A percentile compares a stretch with the other conserved stretches of the same genome.
Evolutionary conservation across 495 filamentous ascomycete species (phyloP).

Genomic region (Xylaria cubensis): DNA sequence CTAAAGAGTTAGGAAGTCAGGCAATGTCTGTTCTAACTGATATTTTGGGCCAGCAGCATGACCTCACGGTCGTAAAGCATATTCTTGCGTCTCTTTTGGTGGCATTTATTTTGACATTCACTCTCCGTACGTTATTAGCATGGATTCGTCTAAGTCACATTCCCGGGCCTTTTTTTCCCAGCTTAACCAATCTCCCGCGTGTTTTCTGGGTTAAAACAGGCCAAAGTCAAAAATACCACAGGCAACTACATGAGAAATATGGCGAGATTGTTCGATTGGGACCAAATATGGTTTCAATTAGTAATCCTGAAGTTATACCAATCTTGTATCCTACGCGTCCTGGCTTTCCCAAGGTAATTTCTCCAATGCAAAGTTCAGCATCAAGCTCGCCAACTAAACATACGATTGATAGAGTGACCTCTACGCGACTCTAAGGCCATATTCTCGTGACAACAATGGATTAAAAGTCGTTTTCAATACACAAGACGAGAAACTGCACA

Average conservation of each 20-base stretch:
- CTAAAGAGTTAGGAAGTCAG: not conserved
- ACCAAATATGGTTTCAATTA: constrained; percentile 54
- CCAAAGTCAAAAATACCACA: constrained; percentile 37
- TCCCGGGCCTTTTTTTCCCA: constrained; percentile 54
- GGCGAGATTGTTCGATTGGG: constrained; percentile 58
- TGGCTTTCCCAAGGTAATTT: constrained; percentile 38
- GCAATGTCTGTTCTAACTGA: constrained; percentile 10
- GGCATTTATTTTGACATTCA: not conserved
- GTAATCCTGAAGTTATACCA: constrained; percentile 40
- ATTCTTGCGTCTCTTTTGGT: constrained; percentile 6
- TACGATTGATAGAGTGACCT: constrained; percentile 36
- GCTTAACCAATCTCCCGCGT: constrained; percentile 45
- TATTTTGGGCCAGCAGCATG: not conserved
- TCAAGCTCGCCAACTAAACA: not conserved
- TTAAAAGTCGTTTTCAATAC: constrained; percentile 47
- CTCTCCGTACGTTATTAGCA: not conserved
- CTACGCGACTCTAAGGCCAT: constrained; percentile 38
- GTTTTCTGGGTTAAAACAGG: constrained; percentile 39
- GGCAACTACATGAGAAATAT: constrained; percentile 50
- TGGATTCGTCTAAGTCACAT: constrained; percentile 42
- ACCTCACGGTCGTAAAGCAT: constrained; percentile 5
- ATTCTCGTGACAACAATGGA: constrained; percentile 35
- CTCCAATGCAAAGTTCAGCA: too few relatives aligned
- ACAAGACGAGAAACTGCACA: constrained; percentile 49
- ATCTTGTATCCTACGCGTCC: constrained; percentile 41